phyloP scores from a whole-genome alignment of 2,329 filamentous ascomycete genomes.

The Cordyceps pruinosa region DNA sequence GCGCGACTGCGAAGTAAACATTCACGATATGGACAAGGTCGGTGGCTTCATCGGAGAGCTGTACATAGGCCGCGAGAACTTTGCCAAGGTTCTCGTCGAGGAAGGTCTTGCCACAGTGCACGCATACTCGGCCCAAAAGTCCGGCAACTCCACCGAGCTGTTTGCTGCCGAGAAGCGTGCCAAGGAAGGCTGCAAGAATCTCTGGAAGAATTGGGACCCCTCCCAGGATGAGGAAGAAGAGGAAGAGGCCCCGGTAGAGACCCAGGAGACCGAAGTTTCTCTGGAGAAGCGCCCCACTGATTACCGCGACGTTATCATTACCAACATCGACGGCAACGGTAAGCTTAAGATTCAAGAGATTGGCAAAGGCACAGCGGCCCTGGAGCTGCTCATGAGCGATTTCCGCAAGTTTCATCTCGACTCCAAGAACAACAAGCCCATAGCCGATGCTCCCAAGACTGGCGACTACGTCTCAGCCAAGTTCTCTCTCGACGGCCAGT shows the following conservation, averaged over 20 bases:
- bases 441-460: conserved; percentile 74
- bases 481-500: conserved; percentile 82
- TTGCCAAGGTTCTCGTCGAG: conserved; percentile 86
- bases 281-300: conserved; percentile 64
- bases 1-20: conserved; percentile 91
- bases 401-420: conserved; percentile 90
- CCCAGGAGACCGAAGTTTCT: conserved; percentile 43
- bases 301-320: conserved; percentile 90
- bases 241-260: conserved; percentile 43
- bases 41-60: conserved; percentile 95
- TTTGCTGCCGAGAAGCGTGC: conserved; percentile 81
- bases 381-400: conserved; percentile 82
- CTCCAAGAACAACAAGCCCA: conserved; percentile 66
- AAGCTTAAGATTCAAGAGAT: conserved; percentile 88
- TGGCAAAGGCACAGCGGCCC: conserved; percentile 73
- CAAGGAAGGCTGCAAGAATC: conserved; percentile 78
- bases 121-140: conserved; percentile 91
- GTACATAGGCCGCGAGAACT: conserved; percentile 91
- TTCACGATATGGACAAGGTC: conserved; percentile 91
- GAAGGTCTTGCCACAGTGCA: conserved; percentile 91
- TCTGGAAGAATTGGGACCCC: conserved; percentile 95
- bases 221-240: conserved; percentile 65
- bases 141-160: conserved; percentile 80
- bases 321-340: conserved; percentile 76
- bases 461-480: conserved; percentile 88